Evolutionary conservation across 768 basidiomycete species (phyloP).

Genomic region (Leccinum pellstonianum): DNA sequence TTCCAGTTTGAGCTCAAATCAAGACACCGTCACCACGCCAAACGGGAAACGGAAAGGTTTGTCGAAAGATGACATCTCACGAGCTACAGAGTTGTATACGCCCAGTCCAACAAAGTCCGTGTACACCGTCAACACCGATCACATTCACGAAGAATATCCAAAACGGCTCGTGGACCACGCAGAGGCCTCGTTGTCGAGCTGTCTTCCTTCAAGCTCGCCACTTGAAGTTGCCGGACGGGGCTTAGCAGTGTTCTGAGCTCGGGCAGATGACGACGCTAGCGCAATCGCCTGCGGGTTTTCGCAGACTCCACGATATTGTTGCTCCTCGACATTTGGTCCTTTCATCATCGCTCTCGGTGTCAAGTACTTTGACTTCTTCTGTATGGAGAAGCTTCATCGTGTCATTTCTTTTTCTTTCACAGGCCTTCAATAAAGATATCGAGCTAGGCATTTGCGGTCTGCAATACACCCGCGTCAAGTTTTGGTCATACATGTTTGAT

Average conservation of each 20-base stretch:
- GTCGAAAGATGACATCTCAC: constrained; percentile 60
- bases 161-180: constrained; percentile 46
- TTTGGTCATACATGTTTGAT: too few species aligned
- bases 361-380: too few species aligned
- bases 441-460: too few species aligned
- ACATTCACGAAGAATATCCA: constrained; percentile 29
- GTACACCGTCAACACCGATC: constrained; percentile 41
- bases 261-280: constrained; percentile 43
- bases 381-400: too few species aligned
- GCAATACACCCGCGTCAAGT: too few species aligned
- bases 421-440: too few species aligned
- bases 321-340: too few species aligned
- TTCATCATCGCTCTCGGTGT: too few species aligned
- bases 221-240: constrained; percentile 35
- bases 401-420: too few species aligned
- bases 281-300: too few species aligned
- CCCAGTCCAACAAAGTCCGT: constrained; percentile 56
- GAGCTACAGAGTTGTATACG: constrained; percentile 41
- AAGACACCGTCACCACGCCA: constrained; percentile 25
- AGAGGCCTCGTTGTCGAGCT: constrained; percentile 62
- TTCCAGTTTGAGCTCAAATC: constrained; percentile 54
- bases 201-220: constrained; percentile 50
- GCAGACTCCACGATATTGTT: too few species aligned
- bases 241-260: constrained; percentile 56
- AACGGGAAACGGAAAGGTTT: constrained; percentile 41